Percentiles rank a stretch among this genome's conserved stretches.
phyloP scores from a whole-genome alignment of 495 filamentous ascomycete genomes.

The Hypoxylon crocopeplum region DNA sequence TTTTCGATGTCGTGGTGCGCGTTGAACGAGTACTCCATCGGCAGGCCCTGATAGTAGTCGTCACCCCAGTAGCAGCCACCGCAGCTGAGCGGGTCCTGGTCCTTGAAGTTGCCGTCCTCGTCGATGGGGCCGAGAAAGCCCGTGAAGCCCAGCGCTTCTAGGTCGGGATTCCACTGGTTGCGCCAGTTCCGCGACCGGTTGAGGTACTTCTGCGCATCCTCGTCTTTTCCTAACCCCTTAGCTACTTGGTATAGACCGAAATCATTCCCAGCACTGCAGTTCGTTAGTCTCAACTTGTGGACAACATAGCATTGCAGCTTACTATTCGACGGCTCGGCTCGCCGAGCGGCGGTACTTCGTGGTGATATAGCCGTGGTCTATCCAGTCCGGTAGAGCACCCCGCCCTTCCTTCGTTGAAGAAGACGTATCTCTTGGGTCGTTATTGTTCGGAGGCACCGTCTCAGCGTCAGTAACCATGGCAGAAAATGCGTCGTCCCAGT shows the following conservation, averaged over 20 bases:
- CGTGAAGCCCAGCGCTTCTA: constrained; percentile 61
- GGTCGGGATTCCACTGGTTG: constrained; percentile 71
- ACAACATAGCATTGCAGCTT: constrained; percentile 7
- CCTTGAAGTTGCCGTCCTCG: constrained; percentile 59
- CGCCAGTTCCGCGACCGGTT: constrained; percentile 72
- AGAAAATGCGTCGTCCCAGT: constrained; percentile 73
- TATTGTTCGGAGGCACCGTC: constrained; percentile 62
- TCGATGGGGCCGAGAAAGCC: constrained; percentile 72
- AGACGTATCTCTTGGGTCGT: constrained; percentile 65
- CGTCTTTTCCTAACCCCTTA: constrained; percentile 58
- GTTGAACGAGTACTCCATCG: constrained; percentile 75
- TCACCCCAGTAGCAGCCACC: constrained; percentile 73
- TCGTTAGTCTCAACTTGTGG: not conserved
- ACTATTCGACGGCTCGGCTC: constrained; percentile 72
- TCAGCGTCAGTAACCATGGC: constrained; percentile 79
- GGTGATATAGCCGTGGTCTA: constrained; percentile 68
- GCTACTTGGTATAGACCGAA: constrained; percentile 69
- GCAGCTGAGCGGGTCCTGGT: constrained; percentile 67
- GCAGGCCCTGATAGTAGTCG: constrained; percentile 66
- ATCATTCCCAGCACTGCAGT: constrained; percentile 62
- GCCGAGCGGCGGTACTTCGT: constrained; percentile 67
- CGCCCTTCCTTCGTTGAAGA: constrained; percentile 74
- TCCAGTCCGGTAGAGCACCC: constrained; percentile 75
- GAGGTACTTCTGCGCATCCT: constrained; percentile 66
- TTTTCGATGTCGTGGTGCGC: constrained; percentile 70